Percentiles rank a stretch among this genome's conserved stretches.
Evolutionary conservation across 2,329 filamentous ascomycete species (phyloP).

Genomic region (Magnaporthiopsis poae): DNA sequence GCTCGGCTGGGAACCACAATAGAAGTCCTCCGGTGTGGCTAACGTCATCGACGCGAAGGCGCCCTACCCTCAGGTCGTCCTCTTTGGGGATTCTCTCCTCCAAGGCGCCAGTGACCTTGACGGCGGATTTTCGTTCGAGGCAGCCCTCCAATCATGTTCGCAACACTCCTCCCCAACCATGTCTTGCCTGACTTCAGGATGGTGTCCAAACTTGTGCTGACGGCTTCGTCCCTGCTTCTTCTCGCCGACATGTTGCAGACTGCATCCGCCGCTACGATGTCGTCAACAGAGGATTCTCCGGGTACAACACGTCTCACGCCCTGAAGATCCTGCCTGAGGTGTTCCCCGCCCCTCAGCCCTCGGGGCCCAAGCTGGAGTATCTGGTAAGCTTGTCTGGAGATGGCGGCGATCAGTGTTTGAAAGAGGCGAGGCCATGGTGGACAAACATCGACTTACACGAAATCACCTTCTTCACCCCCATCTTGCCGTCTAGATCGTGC

Average conservation of each 20-base stretch:
- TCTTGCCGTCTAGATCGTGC: slow-evolving; percentile 48
- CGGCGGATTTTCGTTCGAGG: slow-evolving; percentile 64
- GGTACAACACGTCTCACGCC: slow-evolving; percentile 73
- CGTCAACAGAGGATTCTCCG: slow-evolving; percentile 76
- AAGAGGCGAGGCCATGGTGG: neutral
- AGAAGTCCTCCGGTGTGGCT: neutral
- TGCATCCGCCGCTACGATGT: slow-evolving; percentile 74
- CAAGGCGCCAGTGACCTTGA: slow-evolving; percentile 53
- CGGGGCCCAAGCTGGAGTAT: slow-evolving; percentile 53
- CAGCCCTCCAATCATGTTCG: slow-evolving; percentile 60
- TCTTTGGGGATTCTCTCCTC: slow-evolving; percentile 86
- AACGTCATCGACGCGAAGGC: slow-evolving; percentile 22
- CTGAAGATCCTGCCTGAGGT: slow-evolving; percentile 59
- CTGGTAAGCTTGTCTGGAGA: slow-evolving; percentile 39
- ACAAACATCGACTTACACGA: neutral
- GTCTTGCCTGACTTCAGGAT: neutral
- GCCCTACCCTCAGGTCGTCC: slow-evolving; percentile 62
- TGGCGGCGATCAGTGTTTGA: neutral
- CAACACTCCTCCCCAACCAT: slow-evolving; percentile 11
- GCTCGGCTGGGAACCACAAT: neutral
- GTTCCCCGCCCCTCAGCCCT: slow-evolving; percentile 54
- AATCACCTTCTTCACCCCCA: slow-evolving; percentile 9
- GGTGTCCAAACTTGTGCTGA: slow-evolving; percentile 2
- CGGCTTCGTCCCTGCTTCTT: slow-evolving; percentile 11
- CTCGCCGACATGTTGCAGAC: slow-evolving; percentile 33